phyloP scores from a whole-genome alignment of 2,329 filamentous ascomycete genomes.

The Penicillium sp. region DNA sequence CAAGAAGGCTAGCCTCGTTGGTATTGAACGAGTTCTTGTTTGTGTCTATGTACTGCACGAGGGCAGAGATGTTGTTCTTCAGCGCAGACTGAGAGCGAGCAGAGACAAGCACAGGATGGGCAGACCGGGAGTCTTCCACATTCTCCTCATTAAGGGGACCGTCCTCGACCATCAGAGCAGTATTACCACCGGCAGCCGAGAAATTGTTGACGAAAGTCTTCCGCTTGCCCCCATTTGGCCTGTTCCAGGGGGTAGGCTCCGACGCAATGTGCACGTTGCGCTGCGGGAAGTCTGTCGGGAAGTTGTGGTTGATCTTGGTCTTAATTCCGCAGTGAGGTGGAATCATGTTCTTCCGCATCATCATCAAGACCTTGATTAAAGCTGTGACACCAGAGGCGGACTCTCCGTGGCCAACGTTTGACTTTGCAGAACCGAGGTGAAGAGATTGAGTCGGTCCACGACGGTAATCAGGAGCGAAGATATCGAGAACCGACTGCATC shows the following conservation, averaged over 20 bases:
- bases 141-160: conserved; percentile 31
- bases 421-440: conserved; percentile 61
- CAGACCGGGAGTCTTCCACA: conserved; percentile 50
- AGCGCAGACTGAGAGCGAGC: conserved; percentile 53
- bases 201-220: conserved; percentile 63
- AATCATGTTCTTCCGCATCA: conserved; percentile 35
- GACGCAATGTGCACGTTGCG: conserved; percentile 47
- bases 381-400: conserved; percentile 55
- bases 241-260: conserved; percentile 42
- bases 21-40: conserved; percentile 36
- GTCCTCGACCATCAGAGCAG: conserved; percentile 64
- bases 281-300: conserved; percentile 43
- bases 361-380: conserved; percentile 37
- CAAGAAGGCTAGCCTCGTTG: conserved; percentile 45
- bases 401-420: conserved; percentile 63
- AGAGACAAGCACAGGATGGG: conserved; percentile 58
- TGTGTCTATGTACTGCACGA: conserved; percentile 55
- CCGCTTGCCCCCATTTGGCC: conserved; percentile 32
- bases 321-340: conserved; percentile 38
- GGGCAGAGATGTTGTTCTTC: conserved; percentile 54
- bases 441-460: conserved; percentile 51
- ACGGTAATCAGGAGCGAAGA: conserved; percentile 56
- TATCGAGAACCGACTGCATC: conserved; percentile 70
- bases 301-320: conserved; percentile 44
- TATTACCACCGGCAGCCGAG: conserved; percentile 69